phyloP scores from a whole-genome alignment of 164 flowering plant species.

The Magnolia kwangsiensis region DNA sequence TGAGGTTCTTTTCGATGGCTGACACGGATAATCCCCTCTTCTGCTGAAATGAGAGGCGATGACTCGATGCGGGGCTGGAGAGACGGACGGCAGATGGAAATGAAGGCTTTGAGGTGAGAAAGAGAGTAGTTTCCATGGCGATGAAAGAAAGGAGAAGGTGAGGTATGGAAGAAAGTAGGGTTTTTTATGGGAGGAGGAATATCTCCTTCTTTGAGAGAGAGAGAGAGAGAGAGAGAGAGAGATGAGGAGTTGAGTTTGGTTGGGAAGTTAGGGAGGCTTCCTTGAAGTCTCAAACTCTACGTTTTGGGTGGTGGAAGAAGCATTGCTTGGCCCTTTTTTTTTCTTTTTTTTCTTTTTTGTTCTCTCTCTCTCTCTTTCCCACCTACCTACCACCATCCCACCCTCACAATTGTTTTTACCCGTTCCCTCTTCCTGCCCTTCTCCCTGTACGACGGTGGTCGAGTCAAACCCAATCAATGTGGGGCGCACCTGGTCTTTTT shows the following conservation, averaged over 20 bases:
- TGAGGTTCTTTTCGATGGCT: constrained; percentile 14
- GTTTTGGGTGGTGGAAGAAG: neutral
- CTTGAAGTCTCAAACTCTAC: neutral
- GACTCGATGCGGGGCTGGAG: neutral
- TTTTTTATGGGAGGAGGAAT: neutral
- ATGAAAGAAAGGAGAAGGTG: neutral
- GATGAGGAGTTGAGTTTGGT: neutral
- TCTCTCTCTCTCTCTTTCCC: neutral
- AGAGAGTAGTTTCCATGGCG: constrained; percentile 10
- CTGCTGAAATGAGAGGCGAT: neutral
- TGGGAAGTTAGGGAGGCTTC: neutral
- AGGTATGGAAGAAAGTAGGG: neutral
- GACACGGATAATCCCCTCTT: neutral
- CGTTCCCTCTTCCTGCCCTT: too few relatives aligned
- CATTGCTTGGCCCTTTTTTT: too few relatives aligned
- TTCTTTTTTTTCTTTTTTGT: too few relatives aligned
- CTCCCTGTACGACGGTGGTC: too few relatives aligned
- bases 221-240: neutral
- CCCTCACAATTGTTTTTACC: neutral
- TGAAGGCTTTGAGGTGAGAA: neutral
- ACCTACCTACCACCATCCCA: neutral
- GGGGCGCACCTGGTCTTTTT: too few relatives aligned
- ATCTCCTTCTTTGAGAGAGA: neutral
- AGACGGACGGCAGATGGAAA: neutral
- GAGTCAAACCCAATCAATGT: too few relatives aligned